Evolutionary conservation across 2,329 filamentous ascomycete species (phyloP), one percentile per base, ranked within the genome.

Genomic region (Drechslerella dactyloides): DNA sequence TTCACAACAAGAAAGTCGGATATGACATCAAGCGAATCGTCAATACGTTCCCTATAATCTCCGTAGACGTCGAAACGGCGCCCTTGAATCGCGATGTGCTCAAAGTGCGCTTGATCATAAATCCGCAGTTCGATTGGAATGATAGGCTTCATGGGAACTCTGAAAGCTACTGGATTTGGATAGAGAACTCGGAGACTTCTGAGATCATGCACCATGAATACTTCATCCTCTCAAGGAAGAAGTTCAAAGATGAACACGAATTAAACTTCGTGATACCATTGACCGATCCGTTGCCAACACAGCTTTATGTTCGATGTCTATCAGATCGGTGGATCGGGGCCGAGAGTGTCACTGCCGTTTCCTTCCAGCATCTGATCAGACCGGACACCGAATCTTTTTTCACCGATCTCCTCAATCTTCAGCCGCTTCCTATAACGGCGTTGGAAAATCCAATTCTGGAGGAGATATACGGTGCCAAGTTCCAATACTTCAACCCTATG

Each of bases 401-500:
- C 78, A 99, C 94, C 0, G 93, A 99, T 76, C 83, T 99, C 15
- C 84, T 97, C 17, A 90, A 97, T 77, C 82, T 99, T 23, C 94
- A 97, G 78, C 94, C 94, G 1, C 82, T 99, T 2, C 90, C 93
- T 0, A 87, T 99, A 70, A 85, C 87, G 19, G 93, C 93, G 0
- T 82, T 99, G 46, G 92, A 96, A 78, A 96, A 97, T 74, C 87
- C 91, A 0, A 83, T 87, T 0, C 81, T 99, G 0, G 93, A 99
- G 78, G 91, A 94, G 72, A 85, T 99, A 0, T 99, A 99, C 77
- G 87, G 85, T 0, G 83, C 93, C 78, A 86, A 92, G 33, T 99
- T 99, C 80, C 89, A 94, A 74, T 99, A 89, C 80, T 99, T 99
- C 84, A 99, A 99, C 78, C 94, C 94, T 0, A 97, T 99, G 96